phyloP scores from a whole-genome alignment of 2,329 filamentous ascomycete species.

The Samsoniella hepiali region DNA sequence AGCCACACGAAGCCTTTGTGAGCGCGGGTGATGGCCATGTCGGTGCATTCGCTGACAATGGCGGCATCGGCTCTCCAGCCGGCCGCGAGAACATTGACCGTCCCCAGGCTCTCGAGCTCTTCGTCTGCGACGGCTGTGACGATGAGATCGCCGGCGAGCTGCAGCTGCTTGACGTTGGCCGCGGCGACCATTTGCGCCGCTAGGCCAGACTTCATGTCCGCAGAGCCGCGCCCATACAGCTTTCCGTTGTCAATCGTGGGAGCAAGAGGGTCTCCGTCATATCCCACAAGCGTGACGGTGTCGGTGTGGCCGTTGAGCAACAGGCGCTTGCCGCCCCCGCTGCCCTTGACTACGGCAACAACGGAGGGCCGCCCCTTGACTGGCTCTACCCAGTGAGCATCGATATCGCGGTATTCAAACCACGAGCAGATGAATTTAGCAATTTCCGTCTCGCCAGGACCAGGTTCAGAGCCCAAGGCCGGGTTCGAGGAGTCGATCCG shows the following conservation, averaged over 20 bases:
- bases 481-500: slow-evolving; percentile 50
- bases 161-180: slow-evolving; percentile 35
- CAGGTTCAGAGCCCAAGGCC: slow-evolving; percentile 37
- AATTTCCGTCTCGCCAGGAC: slow-evolving; percentile 45
- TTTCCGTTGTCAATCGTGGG: slow-evolving; percentile 39
- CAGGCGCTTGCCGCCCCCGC: slow-evolving; percentile 44
- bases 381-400: slow-evolving; percentile 47
- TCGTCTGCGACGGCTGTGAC: slow-evolving; percentile 54
- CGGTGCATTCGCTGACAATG: slow-evolving; percentile 47
- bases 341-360: slow-evolving; percentile 45
- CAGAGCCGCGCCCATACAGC: slow-evolving; percentile 44
- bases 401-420: slow-evolving; percentile 50
- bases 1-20: slow-evolving; percentile 52
- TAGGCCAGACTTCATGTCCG: slow-evolving; percentile 52
- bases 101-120: slow-evolving; percentile 49
- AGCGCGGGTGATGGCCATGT: slow-evolving; percentile 38
- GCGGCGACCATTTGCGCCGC: slow-evolving; percentile 45
- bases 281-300: slow-evolving; percentile 47
- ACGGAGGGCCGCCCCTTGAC: slow-evolving; percentile 47
- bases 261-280: slow-evolving; percentile 44
- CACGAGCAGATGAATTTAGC: slow-evolving; percentile 47
- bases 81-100: slow-evolving; percentile 45
- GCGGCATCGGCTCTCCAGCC: slow-evolving; percentile 54
- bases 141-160: slow-evolving; percentile 47
- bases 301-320: slow-evolving; percentile 55